Evolutionary conservation across 1,284 basidiomycete species (phyloP), one percentile per base, ranked within the genome.

Genomic region (Schizophyllum commune): DNA sequence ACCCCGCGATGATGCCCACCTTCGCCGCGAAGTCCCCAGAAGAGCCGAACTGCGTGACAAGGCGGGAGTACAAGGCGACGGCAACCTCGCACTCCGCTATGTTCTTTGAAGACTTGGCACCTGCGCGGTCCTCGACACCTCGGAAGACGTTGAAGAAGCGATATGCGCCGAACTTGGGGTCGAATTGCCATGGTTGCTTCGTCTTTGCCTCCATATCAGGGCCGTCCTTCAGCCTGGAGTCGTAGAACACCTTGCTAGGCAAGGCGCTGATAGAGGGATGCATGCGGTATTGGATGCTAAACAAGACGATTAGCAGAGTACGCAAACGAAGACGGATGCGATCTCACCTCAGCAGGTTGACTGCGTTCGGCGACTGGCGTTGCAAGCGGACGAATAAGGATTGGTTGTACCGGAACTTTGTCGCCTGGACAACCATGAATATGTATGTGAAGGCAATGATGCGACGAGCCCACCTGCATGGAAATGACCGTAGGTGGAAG

Each of bases 261-360:
- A 99, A 83, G 57, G 79, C 79, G 65, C 94, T 96, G 71, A 99
- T 99, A 62, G 92, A 87, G 1, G 97, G 96, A 73, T 99, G 96
- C 97, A 99, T 99, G 71, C 97, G 96, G 72, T 99, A 99, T 76
- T 99, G 97, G 56, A 99, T 99, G 67, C 92, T 95, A 33, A 51
- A 19, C 58, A 51, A 64, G 55, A 61, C 58, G 55, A 63, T 67
- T 19, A 67, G 32, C 19, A 8, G n/a, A 54, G 58, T 20, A 2
- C 32, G 9, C 20, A 22, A 9, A 61, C 6, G 54, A n/a, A 53
- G 59, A 27, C 47, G 55, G 32, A 58, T 39, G 20, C 56, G 21
- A 56, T 13, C 79, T 65, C 67, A 92, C 94, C 92, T 96, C 53
- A 99, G 79, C 4, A 99, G 79, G 74, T 99, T 92, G 56, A 97